These are phyloP conservation scores for Ambrosia trifida DNA, from an alignment of 129 eudicot genomes.

Conservation along the genomic window DNA sequence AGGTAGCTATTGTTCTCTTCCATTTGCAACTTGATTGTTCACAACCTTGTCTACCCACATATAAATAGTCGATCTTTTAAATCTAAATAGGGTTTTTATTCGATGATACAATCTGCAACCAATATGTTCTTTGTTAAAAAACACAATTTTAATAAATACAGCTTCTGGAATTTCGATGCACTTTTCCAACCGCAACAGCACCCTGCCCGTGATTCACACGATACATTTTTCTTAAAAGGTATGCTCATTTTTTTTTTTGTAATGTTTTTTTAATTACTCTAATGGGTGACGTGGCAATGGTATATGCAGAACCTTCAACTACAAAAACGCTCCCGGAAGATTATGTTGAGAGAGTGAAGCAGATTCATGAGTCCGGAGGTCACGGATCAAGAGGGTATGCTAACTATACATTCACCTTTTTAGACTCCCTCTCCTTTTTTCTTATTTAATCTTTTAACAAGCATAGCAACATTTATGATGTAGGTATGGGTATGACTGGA, in stretches of 20 bases:
- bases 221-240: conserved; percentile 93
- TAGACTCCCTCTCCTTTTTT: background rate
- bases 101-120: conserved; percentile 2
- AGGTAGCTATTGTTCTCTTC: conserved; percentile 49
- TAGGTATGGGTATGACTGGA: conserved; percentile 91
- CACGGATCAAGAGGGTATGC: conserved; percentile 92
- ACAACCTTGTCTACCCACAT: background rate
- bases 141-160: conserved; percentile 20
- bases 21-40: background rate
- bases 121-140: background rate
- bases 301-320: conserved; percentile 74
- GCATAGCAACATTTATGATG: background rate
- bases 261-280: background rate
- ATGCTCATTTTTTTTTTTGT: conserved; percentile 2
- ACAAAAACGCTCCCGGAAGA: conserved; percentile 88
- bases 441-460: no score
- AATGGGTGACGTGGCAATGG: conserved; percentile 23
- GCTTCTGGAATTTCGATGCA: conserved; percentile 99
- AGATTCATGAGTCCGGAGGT: conserved; percentile 94
- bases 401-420: background rate
- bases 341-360: conserved; percentile 87
- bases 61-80: background rate
- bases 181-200: conserved; percentile 99
- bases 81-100: background rate
- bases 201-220: conserved; percentile 99